Percentiles rank a stretch among this genome's conserved stretches.
Conservation (phyloP, 805 yeast species). For the Candida sonorensis region DNA sequence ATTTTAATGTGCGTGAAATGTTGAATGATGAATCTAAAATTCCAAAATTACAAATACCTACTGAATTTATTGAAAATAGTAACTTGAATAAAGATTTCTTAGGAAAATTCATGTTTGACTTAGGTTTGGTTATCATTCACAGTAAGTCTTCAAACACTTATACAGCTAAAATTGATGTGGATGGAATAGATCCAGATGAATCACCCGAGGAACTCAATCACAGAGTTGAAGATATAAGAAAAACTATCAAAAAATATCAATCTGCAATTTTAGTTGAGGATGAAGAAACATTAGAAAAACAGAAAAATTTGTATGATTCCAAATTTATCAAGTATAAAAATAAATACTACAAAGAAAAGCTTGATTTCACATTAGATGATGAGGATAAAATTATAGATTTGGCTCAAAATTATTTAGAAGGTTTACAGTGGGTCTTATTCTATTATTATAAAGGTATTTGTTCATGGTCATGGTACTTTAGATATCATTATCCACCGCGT, state of each 20-base stretch:
- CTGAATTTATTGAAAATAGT: slow-evolving; percentile 33
- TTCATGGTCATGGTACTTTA: slow-evolving; percentile 95
- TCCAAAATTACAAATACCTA: slow-evolving; percentile 41
- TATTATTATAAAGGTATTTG: slow-evolving; percentile 88
- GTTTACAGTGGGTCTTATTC: slow-evolving; percentile 92
- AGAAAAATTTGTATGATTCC: slow-evolving; percentile 58
- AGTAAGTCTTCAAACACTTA: slow-evolving; percentile 50
- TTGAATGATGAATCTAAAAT: slow-evolving; percentile 32
- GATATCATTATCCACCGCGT: slow-evolving; percentile 89
- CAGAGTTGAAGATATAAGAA: slow-evolving; percentile 45
- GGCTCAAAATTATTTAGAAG: slow-evolving; percentile 81
- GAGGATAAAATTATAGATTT: slow-evolving; percentile 53
- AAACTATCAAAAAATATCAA: slow-evolving; percentile 57
- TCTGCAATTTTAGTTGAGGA: slow-evolving; percentile 57
- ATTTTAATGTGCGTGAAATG: slow-evolving; percentile 27
- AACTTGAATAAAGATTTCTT: slow-evolving; percentile 51
- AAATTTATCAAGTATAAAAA: slow-evolving; percentile 82
- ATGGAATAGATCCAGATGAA: slow-evolving; percentile 65
- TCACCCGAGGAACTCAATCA: slow-evolving; percentile 56
- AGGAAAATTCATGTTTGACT: slow-evolving; percentile 56
- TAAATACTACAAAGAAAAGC: slow-evolving; percentile 75
- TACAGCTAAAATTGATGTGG: slow-evolving; percentile 59
- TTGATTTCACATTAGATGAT: slow-evolving; percentile 60
- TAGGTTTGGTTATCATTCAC: slow-evolving; percentile 61
- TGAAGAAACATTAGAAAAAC: slow-evolving; percentile 42